Evolutionary conservation across 257 asterid species (phyloP).

Genomic region (Mentha longifolia): DNA sequence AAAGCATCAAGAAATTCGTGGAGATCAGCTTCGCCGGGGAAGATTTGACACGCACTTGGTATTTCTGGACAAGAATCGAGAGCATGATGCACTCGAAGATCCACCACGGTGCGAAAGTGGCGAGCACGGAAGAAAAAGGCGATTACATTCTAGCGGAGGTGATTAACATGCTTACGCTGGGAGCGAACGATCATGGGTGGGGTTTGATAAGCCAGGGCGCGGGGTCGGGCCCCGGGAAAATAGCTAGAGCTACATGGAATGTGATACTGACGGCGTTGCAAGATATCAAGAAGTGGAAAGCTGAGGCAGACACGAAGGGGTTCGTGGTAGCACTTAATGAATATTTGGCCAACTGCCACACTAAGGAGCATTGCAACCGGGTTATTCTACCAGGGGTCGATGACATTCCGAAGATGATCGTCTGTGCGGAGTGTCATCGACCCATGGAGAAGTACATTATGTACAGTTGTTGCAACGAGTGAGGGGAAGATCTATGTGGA

Average conservation of each 20-base stretch:
- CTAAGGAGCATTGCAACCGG: conserved; percentile 63
- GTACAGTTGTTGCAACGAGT: conserved; percentile 82
- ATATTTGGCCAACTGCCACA: conserved; percentile 45
- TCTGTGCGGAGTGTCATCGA: conserved; percentile 68
- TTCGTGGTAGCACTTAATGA: conserved; percentile 56
- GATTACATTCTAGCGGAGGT: conserved; percentile 51
- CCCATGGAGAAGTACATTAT: conserved; percentile 79
- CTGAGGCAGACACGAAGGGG: conserved; percentile 45
- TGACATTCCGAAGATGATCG: conserved; percentile 66
- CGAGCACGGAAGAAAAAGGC: conserved; percentile 38
- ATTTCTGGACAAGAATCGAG: conserved; percentile 74
- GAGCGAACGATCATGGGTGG: conserved; percentile 60
- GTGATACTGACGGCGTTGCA: conserved; percentile 41
- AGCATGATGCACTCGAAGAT: conserved; percentile 80
- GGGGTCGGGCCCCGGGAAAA: conserved; percentile 32
- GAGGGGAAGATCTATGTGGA: too few species aligned
- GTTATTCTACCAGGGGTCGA: conserved; percentile 65
- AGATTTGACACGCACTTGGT: conserved; percentile 55
- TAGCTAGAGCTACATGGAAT: conserved; percentile 65
- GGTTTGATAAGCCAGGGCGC: conserved; percentile 66
- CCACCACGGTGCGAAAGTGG: conserved; percentile 42
- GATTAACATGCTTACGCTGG: conserved; percentile 57
- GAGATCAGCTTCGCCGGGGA: conserved; percentile 33
- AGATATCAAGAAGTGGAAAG: conserved; percentile 50
- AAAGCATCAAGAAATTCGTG: conserved; percentile 30